phyloP scores from a whole-genome alignment of 2,329 filamentous ascomycete species.

The Tolypocladium nubicola region DNA sequence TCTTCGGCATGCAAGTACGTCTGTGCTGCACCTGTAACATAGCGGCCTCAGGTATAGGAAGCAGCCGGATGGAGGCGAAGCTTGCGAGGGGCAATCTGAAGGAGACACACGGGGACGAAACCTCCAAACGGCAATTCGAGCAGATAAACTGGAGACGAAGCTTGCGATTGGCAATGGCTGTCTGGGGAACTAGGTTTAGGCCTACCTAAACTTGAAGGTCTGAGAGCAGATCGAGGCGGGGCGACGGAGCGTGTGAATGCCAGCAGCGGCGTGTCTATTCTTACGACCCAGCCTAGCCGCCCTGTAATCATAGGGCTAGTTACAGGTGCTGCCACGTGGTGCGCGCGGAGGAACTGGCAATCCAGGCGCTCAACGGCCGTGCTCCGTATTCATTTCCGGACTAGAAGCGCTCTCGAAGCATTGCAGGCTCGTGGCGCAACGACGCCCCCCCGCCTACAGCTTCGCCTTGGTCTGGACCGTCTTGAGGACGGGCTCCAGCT shows the following conservation, averaged over 20 bases:
- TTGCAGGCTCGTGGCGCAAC: too few species aligned
- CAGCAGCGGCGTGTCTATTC: too few species aligned
- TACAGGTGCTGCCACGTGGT: too few species aligned
- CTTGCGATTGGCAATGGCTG: not conserved
- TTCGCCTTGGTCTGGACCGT: slow-evolving; percentile 79
- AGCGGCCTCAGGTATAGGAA: not conserved
- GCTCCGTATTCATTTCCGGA: not conserved
- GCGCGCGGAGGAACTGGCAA: not conserved
- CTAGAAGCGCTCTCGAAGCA: not conserved
- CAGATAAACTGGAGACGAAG: not conserved
- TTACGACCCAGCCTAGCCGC: too few species aligned
- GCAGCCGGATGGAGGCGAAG: not conserved
- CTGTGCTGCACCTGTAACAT: not conserved
- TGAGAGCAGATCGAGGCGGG: too few species aligned
- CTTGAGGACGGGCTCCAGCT: slow-evolving; percentile 86
- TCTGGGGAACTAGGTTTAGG: not conserved
- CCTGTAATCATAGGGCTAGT: too few species aligned
- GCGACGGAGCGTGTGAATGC: too few species aligned
- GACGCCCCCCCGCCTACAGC: slow-evolving; percentile 41
- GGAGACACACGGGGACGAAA: too few species aligned
- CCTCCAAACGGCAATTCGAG: too few species aligned
- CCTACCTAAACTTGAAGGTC: too few species aligned
- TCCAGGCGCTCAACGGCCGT: slow-evolving; percentile 17
- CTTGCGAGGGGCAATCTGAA: not conserved
- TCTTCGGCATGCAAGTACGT: too few species aligned